Base-by-base conservation (phyloP, 495 filamentous ascomycete species). In the Wilcoxina mikolae region DNA sequence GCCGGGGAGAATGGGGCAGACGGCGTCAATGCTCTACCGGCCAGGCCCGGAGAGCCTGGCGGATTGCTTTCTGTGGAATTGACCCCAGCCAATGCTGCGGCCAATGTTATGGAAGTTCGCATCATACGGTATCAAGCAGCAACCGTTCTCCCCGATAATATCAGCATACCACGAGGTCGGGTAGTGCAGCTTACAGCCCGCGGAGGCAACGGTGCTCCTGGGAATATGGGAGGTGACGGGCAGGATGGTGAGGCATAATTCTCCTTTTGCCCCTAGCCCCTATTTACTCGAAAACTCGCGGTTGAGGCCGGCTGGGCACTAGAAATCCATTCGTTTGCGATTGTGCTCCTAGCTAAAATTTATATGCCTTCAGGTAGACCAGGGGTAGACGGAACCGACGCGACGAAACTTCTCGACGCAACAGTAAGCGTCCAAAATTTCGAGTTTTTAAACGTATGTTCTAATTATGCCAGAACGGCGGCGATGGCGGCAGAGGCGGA, bases 401-500 rank as follows among this genome's bases (percentile, higher is more conserved):
- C n/a, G n/a, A n/a, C n/a, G n/a, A n/a, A n/a, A n/a, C n/a, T n/a
- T n/a, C n/a, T n/a, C n/a, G n/a, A n/a, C n/a, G n/a, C n/a, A n/a
- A n/a, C n/a, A n/a, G n/a, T n/a, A n/a, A n/a, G n/a, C n/a, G n/a
- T n/a, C n/a, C n/a, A n/a, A n/a, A n/a, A n/a, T n/a, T n/a, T n/a
- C n/a, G n/a, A n/a, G n/a, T n/a, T n/a, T n/a, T n/a, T n/a, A n/a
- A n/a, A n/a, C n/a, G n/a, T 58, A 53, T 28, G 46, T n/a, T 53
- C 53, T 10, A 33, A n/a, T 20, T 38, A 58, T 45, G 53, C 35
- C 11, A 49, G 20, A 9, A 63, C 29, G 60, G 60, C 23, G 58
- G 45, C 17, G 43, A 48, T 17, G 60, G 60, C 9, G 60, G 60
- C 15, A 48, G 31, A 35, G 31, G 31, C 31, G 31, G 31, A 15